These are phyloP conservation scores for Polytrichum formosum DNA, from an alignment of 225 moss, liverwort and hornwort species.

Conservation along the genomic window DNA sequence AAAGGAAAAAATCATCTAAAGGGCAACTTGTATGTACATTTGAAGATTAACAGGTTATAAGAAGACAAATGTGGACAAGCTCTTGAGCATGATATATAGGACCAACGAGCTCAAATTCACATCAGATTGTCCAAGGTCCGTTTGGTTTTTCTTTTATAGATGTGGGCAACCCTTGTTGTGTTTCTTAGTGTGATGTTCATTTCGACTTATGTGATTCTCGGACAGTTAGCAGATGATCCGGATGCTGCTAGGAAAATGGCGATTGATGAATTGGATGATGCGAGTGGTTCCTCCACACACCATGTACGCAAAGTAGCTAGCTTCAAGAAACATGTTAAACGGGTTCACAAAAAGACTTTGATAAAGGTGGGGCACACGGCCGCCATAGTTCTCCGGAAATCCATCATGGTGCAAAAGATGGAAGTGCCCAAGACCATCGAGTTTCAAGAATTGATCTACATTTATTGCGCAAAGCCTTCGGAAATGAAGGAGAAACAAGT, in stretches of 20 bases:
- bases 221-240: slow-evolving; percentile 72
- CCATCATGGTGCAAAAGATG: slow-evolving; percentile 15
- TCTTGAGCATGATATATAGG: too few species aligned
- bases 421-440: slow-evolving; percentile 40
- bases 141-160: neutral
- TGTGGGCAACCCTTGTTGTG: neutral
- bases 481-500: slow-evolving; percentile 79
- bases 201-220: slow-evolving; percentile 25
- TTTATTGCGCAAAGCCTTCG: slow-evolving; percentile 77
- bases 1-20: too few species aligned
- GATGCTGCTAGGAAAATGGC: slow-evolving; percentile 50
- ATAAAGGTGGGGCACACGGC: slow-evolving; percentile 33
- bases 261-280: slow-evolving; percentile 43
- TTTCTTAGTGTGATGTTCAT: neutral
- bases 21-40: slow-evolving; percentile 2
- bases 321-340: slow-evolving; percentile 20
- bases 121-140: too few species aligned
- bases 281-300: slow-evolving; percentile 21
- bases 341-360: slow-evolving; percentile 14
- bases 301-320: slow-evolving; percentile 6
- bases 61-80: neutral
- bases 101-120: too few species aligned
- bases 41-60: neutral
- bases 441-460: slow-evolving; percentile 78
- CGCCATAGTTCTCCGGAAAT: slow-evolving; percentile 26